Evolutionary conservation across 2,329 filamentous ascomycete species (phyloP).

Genomic region (Ceratocystis huliohia): DNA sequence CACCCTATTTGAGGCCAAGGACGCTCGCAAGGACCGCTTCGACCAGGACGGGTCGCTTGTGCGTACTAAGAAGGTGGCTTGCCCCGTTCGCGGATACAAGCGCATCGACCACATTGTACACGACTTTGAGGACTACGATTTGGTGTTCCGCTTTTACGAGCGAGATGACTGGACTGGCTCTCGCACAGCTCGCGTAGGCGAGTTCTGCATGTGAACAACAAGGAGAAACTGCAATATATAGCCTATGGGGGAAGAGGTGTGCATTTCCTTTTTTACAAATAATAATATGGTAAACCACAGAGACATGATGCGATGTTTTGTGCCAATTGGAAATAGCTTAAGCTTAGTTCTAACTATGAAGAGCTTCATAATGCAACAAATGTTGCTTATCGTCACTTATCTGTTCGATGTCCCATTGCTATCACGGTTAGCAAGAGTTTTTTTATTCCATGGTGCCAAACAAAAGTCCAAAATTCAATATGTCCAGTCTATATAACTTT

Average conservation of each 20-base stretch:
- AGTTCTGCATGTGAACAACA: conserved; percentile 26
- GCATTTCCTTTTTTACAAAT: too few relatives aligned
- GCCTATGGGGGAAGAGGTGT: too few relatives aligned
- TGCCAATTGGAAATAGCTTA: too few relatives aligned
- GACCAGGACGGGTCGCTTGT: conserved; percentile 26
- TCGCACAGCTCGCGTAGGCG: conserved; percentile 42
- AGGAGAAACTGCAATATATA: too few relatives aligned
- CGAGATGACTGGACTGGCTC: conserved; percentile 60
- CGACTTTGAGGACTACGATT: conserved; percentile 91
- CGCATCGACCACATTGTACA: conserved; percentile 91
- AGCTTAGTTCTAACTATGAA: too few relatives aligned
- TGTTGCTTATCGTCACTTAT: too few relatives aligned
- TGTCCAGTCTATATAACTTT: conserved; percentile 11
- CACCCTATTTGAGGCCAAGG: conserved; percentile 87
- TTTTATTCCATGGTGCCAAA: neutral
- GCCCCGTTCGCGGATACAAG: conserved; percentile 66
- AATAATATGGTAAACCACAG: too few relatives aligned
- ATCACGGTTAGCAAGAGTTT: neutral
- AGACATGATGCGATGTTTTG: too few relatives aligned
- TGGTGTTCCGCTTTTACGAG: conserved; percentile 95
- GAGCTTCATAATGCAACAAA: too few relatives aligned
- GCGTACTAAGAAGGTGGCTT: conserved; percentile 31
- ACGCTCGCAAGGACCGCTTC: conserved; percentile 21
- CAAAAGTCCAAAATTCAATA: neutral
- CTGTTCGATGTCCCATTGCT: neutral